A percentile compares a stretch with the other conserved stretches of the same genome.
Conservation (phyloP, 1,284 basidiomycete genomes). For the Cryptococcus maquisensis region DNA sequence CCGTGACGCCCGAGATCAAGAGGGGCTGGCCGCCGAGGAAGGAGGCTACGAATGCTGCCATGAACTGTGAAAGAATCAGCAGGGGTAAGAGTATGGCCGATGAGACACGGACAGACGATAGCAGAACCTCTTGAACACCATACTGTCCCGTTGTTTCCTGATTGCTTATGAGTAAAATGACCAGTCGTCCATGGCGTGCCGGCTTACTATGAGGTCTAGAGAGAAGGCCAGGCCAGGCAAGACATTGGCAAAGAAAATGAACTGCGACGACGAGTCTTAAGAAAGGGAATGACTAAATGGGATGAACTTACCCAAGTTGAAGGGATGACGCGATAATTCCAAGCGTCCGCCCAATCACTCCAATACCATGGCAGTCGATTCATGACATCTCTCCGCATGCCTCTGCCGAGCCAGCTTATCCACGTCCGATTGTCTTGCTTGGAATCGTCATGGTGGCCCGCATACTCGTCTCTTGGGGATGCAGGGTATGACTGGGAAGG, state of each 20-base stretch:
- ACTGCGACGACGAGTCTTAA: conserved; percentile 14
- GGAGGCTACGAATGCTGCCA: conserved; percentile 88
- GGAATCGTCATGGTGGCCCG: background rate
- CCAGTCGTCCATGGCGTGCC: background rate
- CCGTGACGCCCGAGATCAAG: conserved; percentile 90
- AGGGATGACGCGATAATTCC: conserved; percentile 66
- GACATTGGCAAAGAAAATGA: conserved; percentile 47
- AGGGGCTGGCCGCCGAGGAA: conserved; percentile 86
- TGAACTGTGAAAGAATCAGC: conserved; percentile 56
- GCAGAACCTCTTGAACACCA: conserved; percentile 77
- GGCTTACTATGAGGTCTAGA: conserved; percentile 71
- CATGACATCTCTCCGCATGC: conserved; percentile 73
- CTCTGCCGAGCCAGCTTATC: conserved; percentile 42
- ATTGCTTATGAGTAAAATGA: background rate
- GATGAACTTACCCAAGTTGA: conserved; percentile 51
- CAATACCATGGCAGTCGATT: conserved; percentile 74
- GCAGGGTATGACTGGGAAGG: conserved; percentile 18
- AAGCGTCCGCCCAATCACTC: conserved; percentile 82
- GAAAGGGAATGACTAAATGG: background rate
- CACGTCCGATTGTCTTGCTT: conserved; percentile 6
- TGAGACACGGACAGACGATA: conserved; percentile 41
- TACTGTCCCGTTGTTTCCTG: conserved; percentile 76
- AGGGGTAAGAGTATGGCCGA: background rate
- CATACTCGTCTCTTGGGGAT: background rate
- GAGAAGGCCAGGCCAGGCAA: conserved; percentile 90